Percentiles rank a stretch among this genome's conserved stretches.
These are phyloP conservation scores for Cladosporium oxysporum DNA, from an alignment of 2,329 filamentous ascomycete species.

Conservation along the genomic window DNA sequence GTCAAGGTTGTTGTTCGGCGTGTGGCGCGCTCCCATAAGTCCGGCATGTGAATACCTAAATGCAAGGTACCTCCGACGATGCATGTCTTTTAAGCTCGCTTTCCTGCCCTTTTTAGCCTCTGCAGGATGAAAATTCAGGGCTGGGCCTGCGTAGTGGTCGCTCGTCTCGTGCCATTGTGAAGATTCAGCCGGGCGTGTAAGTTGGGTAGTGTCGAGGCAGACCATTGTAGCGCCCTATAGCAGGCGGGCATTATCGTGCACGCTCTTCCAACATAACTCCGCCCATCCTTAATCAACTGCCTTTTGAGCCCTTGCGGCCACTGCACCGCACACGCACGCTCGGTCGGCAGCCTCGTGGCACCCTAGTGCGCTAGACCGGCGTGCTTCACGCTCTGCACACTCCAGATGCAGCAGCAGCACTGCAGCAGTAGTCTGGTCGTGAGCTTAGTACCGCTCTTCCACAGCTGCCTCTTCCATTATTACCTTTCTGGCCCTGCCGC, in stretches of 20 bases:
- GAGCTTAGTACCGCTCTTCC: not conserved
- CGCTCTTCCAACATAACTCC: not conserved
- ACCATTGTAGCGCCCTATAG: not conserved
- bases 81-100: not conserved
- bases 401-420: not conserved
- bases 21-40: not conserved
- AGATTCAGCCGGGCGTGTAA: not conserved
- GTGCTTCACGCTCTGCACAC: constrained; percentile 20
- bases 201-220: not conserved
- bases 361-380: constrained; percentile 13
- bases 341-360: constrained; percentile 15
- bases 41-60: not conserved
- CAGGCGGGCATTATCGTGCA: constrained; percentile 4
- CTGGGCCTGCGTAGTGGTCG: constrained; percentile 5
- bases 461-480: too few relatives aligned
- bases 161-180: not conserved
- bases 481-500: constrained; percentile 3
- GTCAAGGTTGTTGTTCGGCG: constrained; percentile 4
- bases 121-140: constrained; percentile 5
- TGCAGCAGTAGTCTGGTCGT: not conserved
- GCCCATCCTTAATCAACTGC: constrained; percentile 4
- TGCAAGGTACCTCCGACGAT: not conserved
- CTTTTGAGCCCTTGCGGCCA: not conserved
- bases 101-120: not conserved
- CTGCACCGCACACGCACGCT: not conserved